Base-by-base conservation (phyloP, 2,329 filamentous ascomycete species). In the Xylaria sp. region DNA sequence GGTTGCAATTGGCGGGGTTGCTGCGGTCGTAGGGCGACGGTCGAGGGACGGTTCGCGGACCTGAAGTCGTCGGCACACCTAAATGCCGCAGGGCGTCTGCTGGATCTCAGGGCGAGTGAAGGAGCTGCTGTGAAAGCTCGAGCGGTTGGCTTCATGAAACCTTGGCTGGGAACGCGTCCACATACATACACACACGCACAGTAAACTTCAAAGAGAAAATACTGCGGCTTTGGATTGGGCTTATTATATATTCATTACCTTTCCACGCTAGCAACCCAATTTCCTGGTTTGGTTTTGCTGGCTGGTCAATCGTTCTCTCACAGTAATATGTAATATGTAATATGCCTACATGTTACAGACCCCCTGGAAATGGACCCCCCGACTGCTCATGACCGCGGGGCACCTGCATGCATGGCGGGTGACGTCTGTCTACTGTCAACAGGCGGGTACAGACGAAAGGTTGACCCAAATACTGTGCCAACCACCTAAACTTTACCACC, bases 1-100 rank as follows among this genome's bases (percentile, higher is more conserved):
- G 15, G 56, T 58, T 13, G 45, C 15, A 33, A n/a, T 29, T 60
- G 67, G 20, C 25, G 57, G 31, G 36, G 13, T 38, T 4, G 63
- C 44, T 4, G 63, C 29, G 9, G 49, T 44, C 47, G 42, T 55
- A 38, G 20, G 31, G 11, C 15, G 10, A 50, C 45, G 15, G 27
- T 49, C 6, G 39, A 25, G 47, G 17, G 50, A 38, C 42, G 56
- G 31, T 31, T 47, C 33, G 63, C 22, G 1, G 44, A 29, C 5
- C 39, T 38, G 17, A 51, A 29, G 47, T 29, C 20, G 49, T 47
- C 39, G 29, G 49, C n/a, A 50, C 27, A 39, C 47, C 62, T 63
- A 68, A 66, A 66, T 70, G 47, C 55, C 63, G 64, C 65, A 64
- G 15, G 57, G 33, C 5, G 33, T 45, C 20, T 60, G 57, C 54